Base-by-base conservation (phyloP, 441 rosid genomes). In the Arabidopsis lyrata region DNA sequence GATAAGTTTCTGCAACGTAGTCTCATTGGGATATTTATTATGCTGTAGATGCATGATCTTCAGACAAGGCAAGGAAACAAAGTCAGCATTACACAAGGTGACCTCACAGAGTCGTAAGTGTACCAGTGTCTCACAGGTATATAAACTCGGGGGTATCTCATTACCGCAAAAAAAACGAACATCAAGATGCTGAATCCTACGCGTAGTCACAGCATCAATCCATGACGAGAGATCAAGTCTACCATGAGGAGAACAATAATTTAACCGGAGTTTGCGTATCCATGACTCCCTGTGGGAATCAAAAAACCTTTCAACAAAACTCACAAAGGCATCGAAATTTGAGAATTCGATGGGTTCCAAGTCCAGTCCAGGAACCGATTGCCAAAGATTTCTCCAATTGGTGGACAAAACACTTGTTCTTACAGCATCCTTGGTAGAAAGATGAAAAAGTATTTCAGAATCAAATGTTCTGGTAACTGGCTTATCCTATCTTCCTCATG, bases 351-450 rank as follows among this genome's bases (percentile, higher is more conserved):
- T 0, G 14, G 18, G 38, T 5, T 15, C 29, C 13, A 70, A 16
- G 50, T 70, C 67, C 59, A 70, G 12, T 38, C 29, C 67, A 27
- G 50, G 41, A 60, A 70, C 58, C 5, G 0, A 14, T 39, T 35
- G 13, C 74, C 74, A 69, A 29, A 34, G 57, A 58, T 4, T 45
- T 15, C 15, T 69, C 74, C 74, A 70, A 22, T 1, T 47, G 2
- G 35, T 47, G 16, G 74, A 35, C 2, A 70, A 35, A 14, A 7
- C 38, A 0, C 74, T 50, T 47, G 49, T 58, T 47, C 29, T 58
- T 0, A 70, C 66, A 70, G 57, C 58, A 15, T 47, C 35, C 38
- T 35, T 58, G 9, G 66, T 69, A 3, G 66, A 35, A 6, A 58
- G 48, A 58, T 16, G 66, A 58, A 0, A 1, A 47, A 69, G 74